Evolutionary conservation across 2,329 filamentous ascomycete species (phyloP).

Genomic region (Colletotrichum caudatum): DNA sequence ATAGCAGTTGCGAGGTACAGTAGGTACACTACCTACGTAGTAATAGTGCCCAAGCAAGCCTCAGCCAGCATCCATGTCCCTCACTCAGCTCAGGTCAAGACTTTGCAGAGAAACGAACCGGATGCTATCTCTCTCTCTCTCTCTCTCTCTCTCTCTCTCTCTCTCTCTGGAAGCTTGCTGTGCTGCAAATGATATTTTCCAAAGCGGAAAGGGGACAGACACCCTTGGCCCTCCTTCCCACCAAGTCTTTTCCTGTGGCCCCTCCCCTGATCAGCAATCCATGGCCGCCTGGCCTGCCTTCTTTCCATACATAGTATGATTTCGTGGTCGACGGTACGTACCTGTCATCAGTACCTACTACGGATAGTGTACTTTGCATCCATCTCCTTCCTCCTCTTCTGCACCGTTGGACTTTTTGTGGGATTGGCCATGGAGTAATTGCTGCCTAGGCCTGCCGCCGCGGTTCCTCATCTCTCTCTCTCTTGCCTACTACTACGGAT

Average conservation of each 20-base stretch:
- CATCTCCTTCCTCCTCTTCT: background rate
- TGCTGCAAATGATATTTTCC: conserved; percentile 1
- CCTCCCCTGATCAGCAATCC: background rate
- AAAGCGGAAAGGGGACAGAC: background rate
- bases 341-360: too few species aligned
- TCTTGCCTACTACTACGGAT: too few species aligned
- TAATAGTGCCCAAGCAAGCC: too few species aligned
- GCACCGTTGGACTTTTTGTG: background rate
- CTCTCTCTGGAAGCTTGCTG: background rate
- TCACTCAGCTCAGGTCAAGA: too few species aligned
- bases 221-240: conserved; percentile 22
- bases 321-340: conserved; percentile 1
- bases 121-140: too few species aligned
- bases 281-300: conserved; percentile 4
- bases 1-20: too few species aligned
- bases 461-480: background rate
- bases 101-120: too few species aligned
- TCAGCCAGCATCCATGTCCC: too few species aligned
- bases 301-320: background rate
- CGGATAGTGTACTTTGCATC: background rate
- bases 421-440: background rate
- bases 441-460: background rate
- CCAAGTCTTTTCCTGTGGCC: background rate
- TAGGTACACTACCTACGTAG: too few species aligned
- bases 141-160: too few species aligned